Evolutionary conservation across 768 basidiomycete species (phyloP), one percentile per base, ranked within the genome.

Genomic region (Myochromella boudieri): DNA sequence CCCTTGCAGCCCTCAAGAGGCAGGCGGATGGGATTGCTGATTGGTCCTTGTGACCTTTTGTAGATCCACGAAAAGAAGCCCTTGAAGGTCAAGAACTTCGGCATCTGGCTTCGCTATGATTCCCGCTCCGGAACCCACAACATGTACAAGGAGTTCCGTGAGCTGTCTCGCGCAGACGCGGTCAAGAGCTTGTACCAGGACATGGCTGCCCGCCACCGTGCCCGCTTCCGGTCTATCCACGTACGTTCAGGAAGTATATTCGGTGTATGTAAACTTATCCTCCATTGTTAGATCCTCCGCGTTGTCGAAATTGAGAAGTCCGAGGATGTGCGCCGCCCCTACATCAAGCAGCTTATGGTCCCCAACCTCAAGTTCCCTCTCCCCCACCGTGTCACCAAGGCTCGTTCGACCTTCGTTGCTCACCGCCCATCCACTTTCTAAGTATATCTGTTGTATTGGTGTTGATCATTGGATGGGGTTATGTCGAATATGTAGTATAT

Each of bases 71-170:
- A 98, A 78, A 95, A 91, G 82, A 92, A 88, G 72, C 97, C 97
- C 18, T 67, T 97, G 70, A 95, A 95, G 76, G 89, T 97, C 71
- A 98, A 99, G 84, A 98, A 97, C 87, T 97, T 99, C 67, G 97
- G 97, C 58, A 91, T 99, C 75, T 98, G 97, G 97, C 73, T 99
- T 68, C 90, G 95, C 60, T 99, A 99, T 74, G 97, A 99, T 75
- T 98, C 95, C 44, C 93, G 95, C 61, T 97, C 95, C 42, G 97
- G 97, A 54, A 99, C 97, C 37, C 97, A 98, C 86, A 99, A 99
- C 85, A 95, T 97, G 94, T 97, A 97, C 89, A 95, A 95, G 83
- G 89, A 91, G 72, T 97, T 91, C 88, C 91, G 94, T 64, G 95
- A 98, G 61, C 86, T 99, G 60, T 80, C 80, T 59, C 87, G 97